These are phyloP conservation scores for Wickerhamiella dianesei DNA, from an alignment of 805 yeast genomes.

Conservation along the genomic window DNA sequence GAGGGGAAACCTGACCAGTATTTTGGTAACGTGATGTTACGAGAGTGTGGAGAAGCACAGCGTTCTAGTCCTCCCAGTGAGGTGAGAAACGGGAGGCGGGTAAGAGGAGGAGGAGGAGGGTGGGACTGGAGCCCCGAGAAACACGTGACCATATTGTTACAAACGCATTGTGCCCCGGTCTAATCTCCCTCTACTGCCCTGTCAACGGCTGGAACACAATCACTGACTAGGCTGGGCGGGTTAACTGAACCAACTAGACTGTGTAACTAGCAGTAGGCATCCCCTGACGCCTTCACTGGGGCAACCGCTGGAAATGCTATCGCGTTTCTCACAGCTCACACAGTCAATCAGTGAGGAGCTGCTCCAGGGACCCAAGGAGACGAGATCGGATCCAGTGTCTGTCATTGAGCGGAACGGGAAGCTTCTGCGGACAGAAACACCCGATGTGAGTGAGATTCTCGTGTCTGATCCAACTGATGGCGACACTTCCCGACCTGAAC, in stretches of 20 bases:
- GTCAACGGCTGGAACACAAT: too few relatives aligned
- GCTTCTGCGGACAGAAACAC: slow-evolving; percentile 15
- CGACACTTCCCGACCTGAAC: too few relatives aligned
- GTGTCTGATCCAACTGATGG: not conserved
- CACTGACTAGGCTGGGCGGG: too few relatives aligned
- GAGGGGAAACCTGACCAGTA: not conserved
- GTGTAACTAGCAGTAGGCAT: too few relatives aligned
- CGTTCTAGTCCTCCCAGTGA: not conserved
- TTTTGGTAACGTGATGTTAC: slow-evolving; percentile 1
- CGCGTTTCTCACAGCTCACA: slow-evolving; percentile 46
- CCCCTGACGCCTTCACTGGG: too few relatives aligned
- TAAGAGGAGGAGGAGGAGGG: too few relatives aligned
- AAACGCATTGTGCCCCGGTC: too few relatives aligned
- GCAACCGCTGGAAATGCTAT: slow-evolving; percentile 33
- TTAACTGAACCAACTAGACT: too few relatives aligned
- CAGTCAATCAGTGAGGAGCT: slow-evolving; percentile 50
- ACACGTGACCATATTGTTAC: too few relatives aligned
- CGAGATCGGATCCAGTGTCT: slow-evolving; percentile 11
- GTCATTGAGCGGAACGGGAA: slow-evolving; percentile 16
- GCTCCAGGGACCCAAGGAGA: slow-evolving; percentile 26
- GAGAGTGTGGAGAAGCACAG: not conserved
- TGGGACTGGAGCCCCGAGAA: too few relatives aligned
- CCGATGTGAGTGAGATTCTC: slow-evolving; percentile 14
- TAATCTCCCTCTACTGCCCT: too few relatives aligned
- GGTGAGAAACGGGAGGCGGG: too few relatives aligned